Evolutionary conservation across 2,329 filamentous ascomycete species (phyloP).

Genomic region (Penicillium sp.): DNA sequence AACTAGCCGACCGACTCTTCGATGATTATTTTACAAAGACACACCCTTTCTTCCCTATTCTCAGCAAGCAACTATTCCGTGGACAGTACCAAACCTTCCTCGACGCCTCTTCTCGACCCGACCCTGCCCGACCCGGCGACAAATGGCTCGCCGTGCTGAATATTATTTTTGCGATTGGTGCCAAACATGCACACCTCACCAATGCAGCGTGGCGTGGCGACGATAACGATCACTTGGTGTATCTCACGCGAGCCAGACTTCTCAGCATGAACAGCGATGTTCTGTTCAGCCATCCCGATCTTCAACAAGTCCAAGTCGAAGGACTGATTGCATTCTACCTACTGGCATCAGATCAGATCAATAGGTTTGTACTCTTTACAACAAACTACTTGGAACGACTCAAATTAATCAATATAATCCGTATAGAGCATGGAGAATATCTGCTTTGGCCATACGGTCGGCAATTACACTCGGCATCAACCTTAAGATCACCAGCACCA

Average conservation of each 20-base stretch:
- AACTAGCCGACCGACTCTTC: conserved; percentile 36
- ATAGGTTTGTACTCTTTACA: conserved; percentile 32
- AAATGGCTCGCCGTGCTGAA: conserved; percentile 48
- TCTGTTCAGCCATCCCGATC: conserved; percentile 45
- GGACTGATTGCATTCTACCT: conserved; percentile 46
- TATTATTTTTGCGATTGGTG: conserved; percentile 48
- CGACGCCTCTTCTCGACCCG: conserved; percentile 11
- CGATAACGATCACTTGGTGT: conserved; percentile 45
- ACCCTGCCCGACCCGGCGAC: conserved; percentile 28
- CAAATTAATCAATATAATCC: neutral
- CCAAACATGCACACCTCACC: conserved; percentile 45
- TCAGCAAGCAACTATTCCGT: conserved; percentile 38
- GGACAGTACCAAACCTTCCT: conserved; percentile 35
- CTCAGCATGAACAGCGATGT: conserved; percentile 45
- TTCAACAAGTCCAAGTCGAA: conserved; percentile 48
- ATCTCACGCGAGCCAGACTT: conserved; percentile 45
- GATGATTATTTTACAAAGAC: conserved; percentile 38
- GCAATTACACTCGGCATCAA: conserved; percentile 42
- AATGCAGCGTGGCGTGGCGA: conserved; percentile 45
- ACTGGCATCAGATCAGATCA: conserved; percentile 41
- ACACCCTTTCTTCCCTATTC: conserved; percentile 42
- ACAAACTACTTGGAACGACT: neutral
- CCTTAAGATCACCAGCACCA: conserved; percentile 36
- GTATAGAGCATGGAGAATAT: conserved; percentile 40
- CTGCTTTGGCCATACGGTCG: conserved; percentile 39